These are phyloP conservation scores for Xylariaceae sp. DNA, from an alignment of 2,329 filamentous ascomycete species.

Conservation along the genomic window DNA sequence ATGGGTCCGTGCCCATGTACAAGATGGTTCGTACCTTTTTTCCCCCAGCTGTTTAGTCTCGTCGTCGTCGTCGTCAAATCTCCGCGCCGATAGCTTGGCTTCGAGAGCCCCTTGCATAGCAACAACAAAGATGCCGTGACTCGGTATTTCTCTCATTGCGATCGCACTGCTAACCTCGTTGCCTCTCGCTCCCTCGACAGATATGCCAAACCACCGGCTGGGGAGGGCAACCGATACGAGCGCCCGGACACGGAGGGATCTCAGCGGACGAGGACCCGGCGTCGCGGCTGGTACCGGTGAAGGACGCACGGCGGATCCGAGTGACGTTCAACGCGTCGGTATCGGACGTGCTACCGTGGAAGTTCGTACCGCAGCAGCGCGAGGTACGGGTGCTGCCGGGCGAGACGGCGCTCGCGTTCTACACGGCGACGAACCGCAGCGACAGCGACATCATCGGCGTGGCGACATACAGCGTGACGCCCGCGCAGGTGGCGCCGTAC, in stretches of 20 bases:
- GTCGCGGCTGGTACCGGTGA: constrained; percentile 73
- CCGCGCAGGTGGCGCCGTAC: constrained; percentile 90
- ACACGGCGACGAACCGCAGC: constrained; percentile 89
- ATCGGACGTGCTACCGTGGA: constrained; percentile 93
- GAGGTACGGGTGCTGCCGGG: constrained; percentile 93
- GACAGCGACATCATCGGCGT: constrained; percentile 94
- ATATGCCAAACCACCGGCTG: constrained; percentile 84
- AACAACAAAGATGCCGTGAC: neutral
- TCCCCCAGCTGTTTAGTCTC: neutral
- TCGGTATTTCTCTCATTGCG: neutral
- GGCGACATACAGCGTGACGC: constrained; percentile 95
- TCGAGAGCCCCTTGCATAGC: neutral
- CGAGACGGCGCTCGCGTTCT: constrained; percentile 95
- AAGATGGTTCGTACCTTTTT: constrained; percentile 59
- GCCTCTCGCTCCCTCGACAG: constrained; percentile 34
- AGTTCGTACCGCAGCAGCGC: constrained; percentile 92
- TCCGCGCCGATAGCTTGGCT: neutral
- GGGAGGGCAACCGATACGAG: constrained; percentile 88
- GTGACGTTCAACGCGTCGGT: constrained; percentile 96
- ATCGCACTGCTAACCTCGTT: constrained; percentile 7
- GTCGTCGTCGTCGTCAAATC: constrained; percentile 7
- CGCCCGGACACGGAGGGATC: constrained; percentile 58
- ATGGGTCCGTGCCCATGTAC: constrained; percentile 80
- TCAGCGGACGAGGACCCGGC: constrained; percentile 56
- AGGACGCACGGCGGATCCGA: constrained; percentile 73